Evolutionary conservation across 2,329 filamentous ascomycete genomes (phyloP).

Genomic region (Ophiocordyceps camponoti-rufipedis): DNA sequence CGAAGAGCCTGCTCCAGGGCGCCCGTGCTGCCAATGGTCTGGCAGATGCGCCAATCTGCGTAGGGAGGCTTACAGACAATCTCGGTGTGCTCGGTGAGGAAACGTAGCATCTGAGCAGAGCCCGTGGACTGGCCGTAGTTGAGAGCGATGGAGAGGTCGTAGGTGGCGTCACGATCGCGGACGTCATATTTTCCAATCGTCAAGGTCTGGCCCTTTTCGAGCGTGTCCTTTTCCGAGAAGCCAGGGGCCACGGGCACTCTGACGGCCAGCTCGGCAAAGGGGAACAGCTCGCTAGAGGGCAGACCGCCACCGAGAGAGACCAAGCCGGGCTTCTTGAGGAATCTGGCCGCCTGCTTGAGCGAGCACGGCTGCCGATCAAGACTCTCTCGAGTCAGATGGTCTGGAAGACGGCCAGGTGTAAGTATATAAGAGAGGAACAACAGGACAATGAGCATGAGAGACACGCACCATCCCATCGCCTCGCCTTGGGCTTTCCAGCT

Average conservation of each 20-base stretch:
- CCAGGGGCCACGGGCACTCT: conserved; percentile 51
- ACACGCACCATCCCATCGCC: conserved; percentile 65
- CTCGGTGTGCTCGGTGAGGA: conserved; percentile 89
- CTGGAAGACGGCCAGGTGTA: not conserved
- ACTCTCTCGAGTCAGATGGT: conserved; percentile 43
- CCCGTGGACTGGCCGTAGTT: conserved; percentile 88
- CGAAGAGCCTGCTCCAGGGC: conserved; percentile 70
- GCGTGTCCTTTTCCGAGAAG: conserved; percentile 53
- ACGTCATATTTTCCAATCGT: conserved; percentile 74
- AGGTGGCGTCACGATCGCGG: conserved; percentile 30
- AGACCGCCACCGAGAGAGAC: conserved; percentile 87
- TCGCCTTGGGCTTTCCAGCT: conserved; percentile 52
- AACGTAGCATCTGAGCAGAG: conserved; percentile 72
- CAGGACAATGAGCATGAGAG: not conserved
- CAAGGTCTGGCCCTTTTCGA: conserved; percentile 38
- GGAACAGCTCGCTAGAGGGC: conserved; percentile 79
- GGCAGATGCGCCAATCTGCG: conserved; percentile 69
- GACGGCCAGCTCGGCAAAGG: conserved; percentile 62
- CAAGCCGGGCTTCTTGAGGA: conserved; percentile 62
- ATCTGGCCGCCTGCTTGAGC: conserved; percentile 68
- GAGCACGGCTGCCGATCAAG: conserved; percentile 43
- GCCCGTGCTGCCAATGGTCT: conserved; percentile 75
- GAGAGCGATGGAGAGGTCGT: conserved; percentile 71
- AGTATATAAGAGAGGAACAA: not conserved
- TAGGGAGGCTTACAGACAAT: conserved; percentile 77